Base-by-base conservation (phyloP, 2,329 filamentous ascomycete species). In the Stachybotrys chlorohalonatus region DNA sequence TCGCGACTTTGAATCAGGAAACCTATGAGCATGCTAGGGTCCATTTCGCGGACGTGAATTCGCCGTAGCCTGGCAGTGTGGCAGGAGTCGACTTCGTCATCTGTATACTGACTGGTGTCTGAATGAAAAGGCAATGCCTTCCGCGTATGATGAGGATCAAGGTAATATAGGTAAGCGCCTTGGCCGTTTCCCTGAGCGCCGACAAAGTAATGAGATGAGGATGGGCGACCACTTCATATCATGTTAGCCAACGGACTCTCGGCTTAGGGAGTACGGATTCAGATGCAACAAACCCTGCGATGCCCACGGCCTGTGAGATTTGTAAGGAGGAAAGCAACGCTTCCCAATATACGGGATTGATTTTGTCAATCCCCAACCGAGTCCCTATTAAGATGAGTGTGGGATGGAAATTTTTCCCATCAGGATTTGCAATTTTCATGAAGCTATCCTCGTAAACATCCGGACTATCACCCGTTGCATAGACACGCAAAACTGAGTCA, bases 1-100 rank as follows among this genome's bases (percentile, higher is more conserved):
- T 85, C 80, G 62, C 93, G 85, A 55, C 89, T 83, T 47, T 80
- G 82, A 58, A 99, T 91, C 42, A 99, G 73, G 64, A 97, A 97
- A 5, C 90, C 93, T 60, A 99, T 89, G 47, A 99, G 75, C 94
- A 99, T 99, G 65, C 91, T 96, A 0, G 94, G 94, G 64, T 99
- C 94, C 89, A 99, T 94, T 66, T 97, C 92, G 56, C 85, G 84
- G 51, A 99, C 80, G 61, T 94, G 86, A 32, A 99, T 78, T 54
- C 88, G 82, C 45, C 93, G 84, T 16, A 99, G 74, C 51, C 93
- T 85, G 52, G 89, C 82, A 0, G 92, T 97, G 68, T 99, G 93
- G 65, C 90, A 96, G 1, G 87, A 87, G 54, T 86, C 82, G 15
- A 96, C 68, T 56, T 97, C 91, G 62, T 89, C 86, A 7, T 75